Evolutionary conservation across 2,329 filamentous ascomycete genomes (phyloP), one percentile per base, ranked within the genome.

Genomic region (Talaromyces sp.): DNA sequence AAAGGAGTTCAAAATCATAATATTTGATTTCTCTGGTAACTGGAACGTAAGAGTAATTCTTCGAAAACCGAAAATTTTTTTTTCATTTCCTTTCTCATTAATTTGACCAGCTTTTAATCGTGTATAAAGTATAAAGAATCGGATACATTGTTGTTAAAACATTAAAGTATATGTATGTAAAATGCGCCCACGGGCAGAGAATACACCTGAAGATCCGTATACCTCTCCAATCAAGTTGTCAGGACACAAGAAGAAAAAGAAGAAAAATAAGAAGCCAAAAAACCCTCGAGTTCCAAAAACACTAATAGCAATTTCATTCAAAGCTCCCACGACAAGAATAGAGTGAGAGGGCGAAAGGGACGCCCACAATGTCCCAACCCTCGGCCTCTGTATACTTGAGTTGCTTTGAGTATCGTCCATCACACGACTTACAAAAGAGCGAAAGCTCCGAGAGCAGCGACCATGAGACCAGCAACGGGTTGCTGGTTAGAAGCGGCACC

Each of bases 361-460:
- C 31, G n/a, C 50, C 50, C 50, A 54, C 50, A 22, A 19, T 19
- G 31, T 8, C 27, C n/a, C 22, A 11, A 16, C 24, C 52, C 16
- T 11, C 19, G 11, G 6, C 37, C 31, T 24, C 33, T 16, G 27
- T 31, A 13, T 56, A 16, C n/a, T 24, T 37, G 31, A 37, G 31
- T 5, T 39, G 11, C 8, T 5, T 10, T 22, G 6, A 13, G 22
- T 24, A 24, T 60, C n/a, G 14, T 37, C 5, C 47, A 13, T 50
- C 41, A 45, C 41, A 45, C 41, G 41, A 45, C 72, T 73, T 77
- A 79, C 66, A 78, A 73, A 57, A 79, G 68, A 68, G 74, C 75
- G 71, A 78, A 76, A 66, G 77, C 56, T 50, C 72, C 77, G 65
- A 78, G 71, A 62, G 77, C 67, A 69, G 72, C 77, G 63, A 73